Evolutionary conservation across 1,284 basidiomycete species (phyloP).

Genomic region (Ganoderma lingzhi): DNA sequence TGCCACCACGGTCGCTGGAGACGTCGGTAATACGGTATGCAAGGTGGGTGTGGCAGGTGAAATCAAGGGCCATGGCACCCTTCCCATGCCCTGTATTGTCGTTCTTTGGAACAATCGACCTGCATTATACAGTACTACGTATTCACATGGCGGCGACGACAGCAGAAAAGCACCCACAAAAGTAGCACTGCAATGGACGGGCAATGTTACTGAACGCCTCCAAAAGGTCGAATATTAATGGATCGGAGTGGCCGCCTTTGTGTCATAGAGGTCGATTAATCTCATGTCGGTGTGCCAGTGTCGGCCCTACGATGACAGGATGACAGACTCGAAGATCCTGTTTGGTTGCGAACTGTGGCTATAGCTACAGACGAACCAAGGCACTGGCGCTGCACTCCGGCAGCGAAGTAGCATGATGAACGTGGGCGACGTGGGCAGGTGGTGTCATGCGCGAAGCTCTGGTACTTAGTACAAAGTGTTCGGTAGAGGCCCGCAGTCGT

Average conservation of each 20-base stretch:
- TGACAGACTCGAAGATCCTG: neutral
- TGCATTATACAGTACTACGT: neutral
- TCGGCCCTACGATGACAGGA: neutral
- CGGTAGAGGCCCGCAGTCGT: neutral
- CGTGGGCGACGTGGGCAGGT: slow-evolving; percentile 17
- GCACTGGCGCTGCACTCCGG: neutral
- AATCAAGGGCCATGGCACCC: neutral
- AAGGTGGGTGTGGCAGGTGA: neutral
- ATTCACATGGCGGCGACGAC: neutral
- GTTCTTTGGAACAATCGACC: neutral
- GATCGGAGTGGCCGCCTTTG: neutral
- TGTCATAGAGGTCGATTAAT: neutral
- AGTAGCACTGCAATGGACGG: neutral
- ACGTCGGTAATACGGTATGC: neutral
- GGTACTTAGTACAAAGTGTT: slow-evolving; percentile 22
- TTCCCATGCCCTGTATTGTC: neutral
- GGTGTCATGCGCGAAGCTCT: neutral
- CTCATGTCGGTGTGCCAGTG: neutral
- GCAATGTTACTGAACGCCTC: no score
- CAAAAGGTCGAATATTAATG: no score
- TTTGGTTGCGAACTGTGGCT: neutral
- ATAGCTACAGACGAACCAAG: neutral
- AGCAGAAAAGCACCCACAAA: neutral
- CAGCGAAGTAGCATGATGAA: slow-evolving; percentile 16
- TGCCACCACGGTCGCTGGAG: neutral